A percentile compares a stretch with the other conserved stretches of the same genome.
Evolutionary conservation across 2,329 filamentous ascomycete species (phyloP).

Genomic region (Aspergillus sp.): DNA sequence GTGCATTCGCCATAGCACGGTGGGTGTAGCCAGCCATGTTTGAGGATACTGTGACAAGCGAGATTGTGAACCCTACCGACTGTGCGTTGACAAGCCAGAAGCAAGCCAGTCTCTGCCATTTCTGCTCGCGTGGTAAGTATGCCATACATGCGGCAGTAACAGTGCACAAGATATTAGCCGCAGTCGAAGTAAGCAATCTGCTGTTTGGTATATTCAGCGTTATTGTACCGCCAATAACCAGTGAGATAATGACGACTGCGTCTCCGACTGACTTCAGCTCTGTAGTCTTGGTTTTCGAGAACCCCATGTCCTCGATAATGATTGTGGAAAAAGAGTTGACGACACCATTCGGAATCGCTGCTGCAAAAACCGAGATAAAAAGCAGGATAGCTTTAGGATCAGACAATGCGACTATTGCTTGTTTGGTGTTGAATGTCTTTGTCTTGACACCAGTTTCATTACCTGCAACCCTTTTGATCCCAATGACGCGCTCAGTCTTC

Average conservation of each 20-base stretch:
- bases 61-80: slow-evolving; percentile 38
- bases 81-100: slow-evolving; percentile 43
- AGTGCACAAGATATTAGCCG: slow-evolving; percentile 37
- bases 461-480: slow-evolving; percentile 3
- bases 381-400: slow-evolving; percentile 15
- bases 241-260: background rate
- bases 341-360: slow-evolving; percentile 34
- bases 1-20: slow-evolving; percentile 32
- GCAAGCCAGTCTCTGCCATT: slow-evolving; percentile 35
- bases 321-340: slow-evolving; percentile 39
- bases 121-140: slow-evolving; percentile 32
- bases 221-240: background rate
- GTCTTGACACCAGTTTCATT: slow-evolving; percentile 11
- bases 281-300: slow-evolving; percentile 35
- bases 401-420: background rate
- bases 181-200: slow-evolving; percentile 29
- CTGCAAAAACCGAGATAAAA: slow-evolving; percentile 20
- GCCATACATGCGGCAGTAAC: slow-evolving; percentile 35
- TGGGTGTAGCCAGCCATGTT: slow-evolving; percentile 43
- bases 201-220: background rate
- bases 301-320: slow-evolving; percentile 36
- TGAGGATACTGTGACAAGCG: slow-evolving; percentile 34
- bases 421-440: slow-evolving; percentile 2
- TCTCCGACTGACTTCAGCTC: background rate
- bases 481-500: slow-evolving; percentile 7